Conservation (phyloP, 2,329 filamentous ascomycete species). For the Xylariaceae sp. region DNA sequence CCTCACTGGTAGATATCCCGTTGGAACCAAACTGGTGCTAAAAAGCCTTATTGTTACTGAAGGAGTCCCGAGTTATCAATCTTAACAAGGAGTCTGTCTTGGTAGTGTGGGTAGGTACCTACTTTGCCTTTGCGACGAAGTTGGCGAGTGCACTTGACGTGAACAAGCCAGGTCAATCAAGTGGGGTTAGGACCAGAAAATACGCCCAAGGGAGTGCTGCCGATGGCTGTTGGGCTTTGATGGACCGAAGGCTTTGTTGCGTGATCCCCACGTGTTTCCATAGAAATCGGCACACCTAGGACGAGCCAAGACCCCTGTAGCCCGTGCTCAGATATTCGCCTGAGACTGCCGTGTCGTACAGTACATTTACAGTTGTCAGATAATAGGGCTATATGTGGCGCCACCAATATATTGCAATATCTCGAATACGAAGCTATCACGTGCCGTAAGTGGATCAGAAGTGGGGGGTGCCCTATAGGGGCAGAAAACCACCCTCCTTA, state of each 20-base stretch:
- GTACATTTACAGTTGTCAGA: conserved; percentile 1
- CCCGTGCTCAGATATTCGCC: conserved; percentile 23
- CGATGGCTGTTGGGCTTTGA: background rate
- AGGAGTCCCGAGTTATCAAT: background rate
- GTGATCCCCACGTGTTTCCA: conserved; percentile 20
- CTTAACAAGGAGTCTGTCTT: background rate
- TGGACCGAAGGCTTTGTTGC: conserved; percentile 3
- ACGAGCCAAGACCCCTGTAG: conserved; percentile 8
- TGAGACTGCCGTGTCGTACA: conserved; percentile 6
- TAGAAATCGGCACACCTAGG: conserved; percentile 5
- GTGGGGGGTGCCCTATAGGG: too few relatives aligned
- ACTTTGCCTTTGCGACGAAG: background rate
- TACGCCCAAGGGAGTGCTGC: conserved; percentile 20
- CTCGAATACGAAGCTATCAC: too few relatives aligned
- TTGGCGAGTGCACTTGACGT: conserved; percentile 23
- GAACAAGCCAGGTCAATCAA: conserved; percentile 25
- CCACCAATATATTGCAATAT: too few relatives aligned
- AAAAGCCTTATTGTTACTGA: background rate
- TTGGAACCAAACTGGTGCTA: too few relatives aligned
- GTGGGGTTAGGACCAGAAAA: conserved; percentile 25
- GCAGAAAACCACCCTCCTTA: too few relatives aligned
- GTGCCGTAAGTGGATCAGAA: too few relatives aligned
- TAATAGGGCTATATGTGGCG: too few relatives aligned
- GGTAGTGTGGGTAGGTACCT: background rate
- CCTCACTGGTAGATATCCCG: background rate